Evolutionary conservation across 306 rosid species (phyloP).

Genomic region (Begonia loranthoides): DNA sequence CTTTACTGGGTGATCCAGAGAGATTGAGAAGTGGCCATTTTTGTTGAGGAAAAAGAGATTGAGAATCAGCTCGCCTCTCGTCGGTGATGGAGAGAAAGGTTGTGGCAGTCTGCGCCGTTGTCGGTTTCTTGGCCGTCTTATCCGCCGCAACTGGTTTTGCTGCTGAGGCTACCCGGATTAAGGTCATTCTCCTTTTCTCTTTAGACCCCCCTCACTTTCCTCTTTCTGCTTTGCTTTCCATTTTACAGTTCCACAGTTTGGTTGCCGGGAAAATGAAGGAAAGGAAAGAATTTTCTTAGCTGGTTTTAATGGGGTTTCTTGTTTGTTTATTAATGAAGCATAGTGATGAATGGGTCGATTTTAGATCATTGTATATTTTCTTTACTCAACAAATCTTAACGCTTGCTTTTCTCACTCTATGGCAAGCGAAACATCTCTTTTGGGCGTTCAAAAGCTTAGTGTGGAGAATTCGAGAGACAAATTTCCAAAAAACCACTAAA

Average conservation of each 20-base stretch:
- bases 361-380: too few relatives aligned
- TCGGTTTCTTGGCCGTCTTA: slow-evolving; percentile 52
- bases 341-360: too few relatives aligned
- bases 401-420: too few relatives aligned
- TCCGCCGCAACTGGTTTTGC: slow-evolving; percentile 67
- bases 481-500: too few relatives aligned
- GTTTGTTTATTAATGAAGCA: not conserved
- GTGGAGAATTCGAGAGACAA: too few relatives aligned
- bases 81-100: slow-evolving; percentile 50
- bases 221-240: not conserved
- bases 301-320: not conserved
- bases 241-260: not conserved
- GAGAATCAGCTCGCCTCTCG: too few relatives aligned
- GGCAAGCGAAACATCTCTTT: too few relatives aligned
- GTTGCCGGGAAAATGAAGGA: slow-evolving; percentile 5
- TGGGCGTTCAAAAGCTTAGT: too few relatives aligned
- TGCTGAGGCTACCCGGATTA: slow-evolving; percentile 74
- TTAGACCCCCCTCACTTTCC: slow-evolving; percentile 1
- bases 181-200: slow-evolving; percentile 26
- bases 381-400: too few relatives aligned
- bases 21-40: too few relatives aligned
- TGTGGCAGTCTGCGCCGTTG: slow-evolving; percentile 31
- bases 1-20: too few relatives aligned
- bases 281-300: not conserved
- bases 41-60: too few relatives aligned